Percentiles rank a stretch among this genome's conserved stretches.
Conservation (phyloP, 768 basidiomycete species). For the Tremella mesenterica region DNA sequence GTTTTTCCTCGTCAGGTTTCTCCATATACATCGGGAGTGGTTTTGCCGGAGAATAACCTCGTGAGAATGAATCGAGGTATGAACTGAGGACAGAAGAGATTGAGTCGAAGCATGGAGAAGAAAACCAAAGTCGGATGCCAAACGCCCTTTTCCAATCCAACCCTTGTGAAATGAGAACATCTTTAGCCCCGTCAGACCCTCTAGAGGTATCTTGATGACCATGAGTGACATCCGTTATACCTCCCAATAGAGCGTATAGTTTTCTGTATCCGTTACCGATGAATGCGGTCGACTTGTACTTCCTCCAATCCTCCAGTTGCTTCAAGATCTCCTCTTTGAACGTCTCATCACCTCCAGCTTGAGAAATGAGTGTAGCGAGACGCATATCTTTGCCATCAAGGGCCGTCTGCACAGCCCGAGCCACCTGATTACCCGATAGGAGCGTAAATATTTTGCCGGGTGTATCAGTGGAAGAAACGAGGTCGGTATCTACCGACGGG, state of each 20-base stretch:
- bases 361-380: constrained; percentile 79
- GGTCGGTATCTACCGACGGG: constrained; percentile 61
- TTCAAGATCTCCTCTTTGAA: constrained; percentile 64
- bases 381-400: constrained; percentile 68
- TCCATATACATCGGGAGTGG: constrained; percentile 41
- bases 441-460: constrained; percentile 59
- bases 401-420: constrained; percentile 66
- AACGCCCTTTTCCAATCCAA: constrained; percentile 93
- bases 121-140: constrained; percentile 85
- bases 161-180: constrained; percentile 58
- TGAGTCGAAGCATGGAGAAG: constrained; percentile 54
- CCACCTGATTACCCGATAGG: constrained; percentile 80
- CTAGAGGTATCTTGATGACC: constrained; percentile 50
- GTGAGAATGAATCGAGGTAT: constrained; percentile 49
- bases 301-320: constrained; percentile 76
- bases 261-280: constrained; percentile 62
- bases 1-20: constrained; percentile 7
- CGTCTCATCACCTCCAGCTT: constrained; percentile 62
- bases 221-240: constrained; percentile 57
- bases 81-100: constrained; percentile 60
- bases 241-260: constrained; percentile 75
- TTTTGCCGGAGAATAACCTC: constrained; percentile 39
- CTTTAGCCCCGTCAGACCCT: constrained; percentile 49
- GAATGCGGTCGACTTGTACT: constrained; percentile 63
- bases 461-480: constrained; percentile 49